A percentile compares a stretch with the other conserved stretches of the same genome.
Evolutionary conservation across 306 rosid species (phyloP).

Genomic region (Quillaja saponaria): DNA sequence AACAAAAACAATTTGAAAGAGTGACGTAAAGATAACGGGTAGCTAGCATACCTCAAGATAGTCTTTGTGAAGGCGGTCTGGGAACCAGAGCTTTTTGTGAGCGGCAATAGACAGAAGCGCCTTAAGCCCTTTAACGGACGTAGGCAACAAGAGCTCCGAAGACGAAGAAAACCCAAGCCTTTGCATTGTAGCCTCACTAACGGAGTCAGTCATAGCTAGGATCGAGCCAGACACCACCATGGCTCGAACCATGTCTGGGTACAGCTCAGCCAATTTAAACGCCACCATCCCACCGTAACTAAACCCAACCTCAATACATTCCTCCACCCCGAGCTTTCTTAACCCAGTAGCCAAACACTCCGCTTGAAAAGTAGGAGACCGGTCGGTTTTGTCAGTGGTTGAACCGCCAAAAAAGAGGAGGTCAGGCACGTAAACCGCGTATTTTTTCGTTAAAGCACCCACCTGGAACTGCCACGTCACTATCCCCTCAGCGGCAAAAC

Average conservation of each 20-base stretch:
- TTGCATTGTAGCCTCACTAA: conserved; percentile 28
- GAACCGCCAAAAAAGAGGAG: conserved; percentile 85
- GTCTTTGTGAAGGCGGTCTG: conserved; percentile 52
- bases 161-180: conserved; percentile 56
- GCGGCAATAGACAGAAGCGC: conserved; percentile 53
- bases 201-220: conserved; percentile 45
- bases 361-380: conserved; percentile 73
- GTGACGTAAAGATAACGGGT: too few relatives aligned
- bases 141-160: conserved; percentile 68
- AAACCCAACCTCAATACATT: conserved; percentile 68
- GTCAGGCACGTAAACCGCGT: conserved; percentile 77
- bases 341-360: conserved; percentile 62
- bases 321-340: conserved; percentile 68
- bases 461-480: conserved; percentile 83
- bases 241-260: conserved; percentile 51
- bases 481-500: conserved; percentile 81
- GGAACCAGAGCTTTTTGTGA: conserved; percentile 55
- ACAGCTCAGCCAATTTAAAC: conserved; percentile 64
- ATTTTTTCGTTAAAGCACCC: conserved; percentile 44
- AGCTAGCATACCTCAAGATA: conserved; percentile 56
- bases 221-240: conserved; percentile 57
- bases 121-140: conserved; percentile 48
- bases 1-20: too few relatives aligned
- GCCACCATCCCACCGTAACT: conserved; percentile 86
- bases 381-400: conserved; percentile 42